A percentile compares a stretch with the other conserved stretches of the same genome.
Conservation (phyloP, 495 filamentous ascomycete species). For the Aspergillus wentii region DNA sequence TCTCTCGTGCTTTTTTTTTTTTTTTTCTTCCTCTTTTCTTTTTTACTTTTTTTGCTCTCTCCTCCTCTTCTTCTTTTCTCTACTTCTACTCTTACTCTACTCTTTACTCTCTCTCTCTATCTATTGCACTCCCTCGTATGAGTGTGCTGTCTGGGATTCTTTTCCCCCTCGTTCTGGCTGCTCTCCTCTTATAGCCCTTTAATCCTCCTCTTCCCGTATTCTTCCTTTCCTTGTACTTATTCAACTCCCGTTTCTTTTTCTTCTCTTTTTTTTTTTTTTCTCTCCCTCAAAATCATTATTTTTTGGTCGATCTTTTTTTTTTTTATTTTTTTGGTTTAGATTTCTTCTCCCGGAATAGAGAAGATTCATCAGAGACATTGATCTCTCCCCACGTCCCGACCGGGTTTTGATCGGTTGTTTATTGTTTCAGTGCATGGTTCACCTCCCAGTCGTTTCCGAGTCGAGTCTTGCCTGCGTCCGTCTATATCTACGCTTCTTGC, state of each 20-base stretch:
- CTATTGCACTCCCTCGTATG: constrained; percentile 4
- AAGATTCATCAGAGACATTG: not conserved
- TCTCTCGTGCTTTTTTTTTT: constrained; percentile 8
- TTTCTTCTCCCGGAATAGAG: constrained; percentile 1
- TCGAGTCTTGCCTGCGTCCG: not conserved
- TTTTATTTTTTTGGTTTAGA: constrained; percentile 1
- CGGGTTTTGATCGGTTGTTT: constrained; percentile 6
- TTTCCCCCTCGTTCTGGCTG: not conserved
- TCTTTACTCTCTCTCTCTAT: constrained; percentile 4
- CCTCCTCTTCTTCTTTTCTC: constrained; percentile 3
- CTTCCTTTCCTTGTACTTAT: not conserved
- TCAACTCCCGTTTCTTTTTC: not conserved
- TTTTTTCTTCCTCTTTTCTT: constrained; percentile 1
- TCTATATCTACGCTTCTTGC: no score
- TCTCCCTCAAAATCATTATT: constrained; percentile 1
- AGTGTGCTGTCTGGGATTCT: not conserved
- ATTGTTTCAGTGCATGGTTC: not conserved
- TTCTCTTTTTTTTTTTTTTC: constrained; percentile 8
- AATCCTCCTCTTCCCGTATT: not conserved
- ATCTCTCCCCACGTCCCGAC: constrained; percentile 7
- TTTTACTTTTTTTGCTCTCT: not conserved
- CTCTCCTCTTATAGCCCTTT: not conserved
- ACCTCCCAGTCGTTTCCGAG: constrained; percentile 7
- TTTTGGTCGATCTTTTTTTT: not conserved
- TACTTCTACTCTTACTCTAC: constrained; percentile 11